These are phyloP conservation scores for Syzygium jambos DNA, from an alignment of 345 rosid species.

Conservation along the genomic window DNA sequence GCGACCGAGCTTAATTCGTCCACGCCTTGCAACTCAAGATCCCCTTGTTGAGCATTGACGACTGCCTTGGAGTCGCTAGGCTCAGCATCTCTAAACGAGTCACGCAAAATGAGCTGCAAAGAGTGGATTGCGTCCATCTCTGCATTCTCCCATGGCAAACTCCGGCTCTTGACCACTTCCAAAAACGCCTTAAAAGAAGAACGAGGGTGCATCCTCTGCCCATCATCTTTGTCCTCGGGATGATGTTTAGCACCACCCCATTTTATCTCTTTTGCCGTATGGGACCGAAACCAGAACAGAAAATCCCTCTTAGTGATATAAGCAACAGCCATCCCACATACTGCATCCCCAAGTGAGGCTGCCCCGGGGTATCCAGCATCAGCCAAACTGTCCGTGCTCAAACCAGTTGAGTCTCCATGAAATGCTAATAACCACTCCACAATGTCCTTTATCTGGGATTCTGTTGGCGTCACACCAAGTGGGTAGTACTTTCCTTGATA, in stretches of 20 bases:
- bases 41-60: conserved; percentile 37
- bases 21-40: conserved; percentile 60
- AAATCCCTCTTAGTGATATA: conserved; percentile 76
- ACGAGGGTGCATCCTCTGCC: conserved; percentile 95
- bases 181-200: conserved; percentile 95
- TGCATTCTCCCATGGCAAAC: conserved; percentile 92
- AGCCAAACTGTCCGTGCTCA: conserved; percentile 87
- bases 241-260: conserved; percentile 99
- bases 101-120: conserved; percentile 91
- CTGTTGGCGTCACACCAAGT: conserved; percentile 79
- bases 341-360: conserved; percentile 83
- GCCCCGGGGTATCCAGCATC: conserved; percentile 94
- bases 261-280: conserved; percentile 89
- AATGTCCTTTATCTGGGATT: conserved; percentile 72
- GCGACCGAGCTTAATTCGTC: conserved; percentile 96
- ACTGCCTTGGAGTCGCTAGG: conserved; percentile 65
- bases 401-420: conserved; percentile 91
- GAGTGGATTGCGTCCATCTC: conserved; percentile 99
- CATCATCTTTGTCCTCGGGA: conserved; percentile 93
- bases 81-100: conserved; percentile 75
- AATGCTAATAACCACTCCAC: conserved; percentile 80
- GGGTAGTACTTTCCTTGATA: conserved; percentile 70
- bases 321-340: conserved; percentile 99
- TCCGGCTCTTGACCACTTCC: conserved; percentile 94
- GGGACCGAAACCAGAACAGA: conserved; percentile 97